Evolutionary conservation across 208 protist species (phyloP).

Genomic region (Trypanosomatidae sp.): DNA sequence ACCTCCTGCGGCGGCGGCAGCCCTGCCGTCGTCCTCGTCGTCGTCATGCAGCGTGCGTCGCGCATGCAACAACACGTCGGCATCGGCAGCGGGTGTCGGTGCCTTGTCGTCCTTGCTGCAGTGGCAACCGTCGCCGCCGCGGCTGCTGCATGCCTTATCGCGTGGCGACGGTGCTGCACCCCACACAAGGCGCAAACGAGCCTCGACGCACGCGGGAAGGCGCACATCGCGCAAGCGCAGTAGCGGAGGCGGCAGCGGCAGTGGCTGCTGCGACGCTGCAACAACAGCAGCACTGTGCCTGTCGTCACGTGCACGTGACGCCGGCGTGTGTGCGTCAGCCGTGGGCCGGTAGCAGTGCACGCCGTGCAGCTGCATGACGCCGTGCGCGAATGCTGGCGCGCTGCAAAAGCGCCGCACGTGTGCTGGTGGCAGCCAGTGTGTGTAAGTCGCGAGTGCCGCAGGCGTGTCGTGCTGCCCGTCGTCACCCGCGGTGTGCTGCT

Average conservation of each 20-base stretch:
- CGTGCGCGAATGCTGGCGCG: constrained; percentile 16
- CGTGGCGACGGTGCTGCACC: too few species aligned
- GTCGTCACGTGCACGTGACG: neutral
- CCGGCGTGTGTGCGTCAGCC: neutral
- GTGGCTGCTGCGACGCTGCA: neutral
- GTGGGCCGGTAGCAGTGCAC: constrained; percentile 17
- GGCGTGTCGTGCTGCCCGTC: constrained; percentile 3
- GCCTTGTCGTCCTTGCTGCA: neutral
- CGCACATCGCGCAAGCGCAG: constrained; percentile 18
- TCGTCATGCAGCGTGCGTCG: too few species aligned
- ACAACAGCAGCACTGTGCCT: neutral
- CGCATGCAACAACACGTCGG: neutral
- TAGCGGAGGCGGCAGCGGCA: constrained; percentile 21
- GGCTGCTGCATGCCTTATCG: too few species aligned
- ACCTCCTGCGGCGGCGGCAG: too few species aligned
- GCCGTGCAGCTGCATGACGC: constrained; percentile 20
- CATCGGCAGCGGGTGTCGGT: neutral
- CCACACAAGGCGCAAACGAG: constrained; percentile 8
- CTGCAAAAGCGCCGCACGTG: constrained; percentile 30
- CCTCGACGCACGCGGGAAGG: constrained; percentile 16
- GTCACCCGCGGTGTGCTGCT: neutral
- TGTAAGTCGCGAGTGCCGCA: constrained; percentile 21
- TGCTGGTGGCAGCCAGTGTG: constrained; percentile 22
- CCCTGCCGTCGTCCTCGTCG: too few species aligned
- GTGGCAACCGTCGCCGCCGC: too few species aligned